Evolutionary conservation across 176 grass and related monocot genomes (phyloP).

Genomic region (Raddia guianensis): DNA sequence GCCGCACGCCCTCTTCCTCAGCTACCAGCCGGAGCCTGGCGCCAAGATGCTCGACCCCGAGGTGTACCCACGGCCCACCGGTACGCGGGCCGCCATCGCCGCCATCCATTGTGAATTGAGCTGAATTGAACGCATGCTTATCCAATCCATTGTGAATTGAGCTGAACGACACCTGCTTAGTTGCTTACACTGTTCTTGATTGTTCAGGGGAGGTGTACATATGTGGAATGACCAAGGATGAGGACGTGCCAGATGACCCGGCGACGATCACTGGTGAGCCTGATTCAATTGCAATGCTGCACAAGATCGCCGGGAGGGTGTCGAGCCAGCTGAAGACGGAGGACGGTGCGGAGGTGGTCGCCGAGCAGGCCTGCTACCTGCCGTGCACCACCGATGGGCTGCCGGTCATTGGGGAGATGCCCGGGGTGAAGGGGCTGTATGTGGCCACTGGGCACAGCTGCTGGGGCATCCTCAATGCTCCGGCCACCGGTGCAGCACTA

Average conservation of each 20-base stretch:
- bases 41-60: slow-evolving; percentile 85
- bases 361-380: slow-evolving; percentile 87
- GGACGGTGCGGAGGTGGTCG: slow-evolving; percentile 59
- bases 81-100: slow-evolving; percentile 35
- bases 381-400: slow-evolving; percentile 74
- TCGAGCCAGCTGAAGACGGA: slow-evolving; percentile 74
- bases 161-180: not conserved
- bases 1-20: slow-evolving; percentile 84
- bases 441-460: slow-evolving; percentile 87
- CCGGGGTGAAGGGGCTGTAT: slow-evolving; percentile 69
- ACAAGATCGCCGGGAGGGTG: slow-evolving; percentile 73
- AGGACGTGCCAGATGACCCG: slow-evolving; percentile 65
- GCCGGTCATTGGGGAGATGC: slow-evolving; percentile 85
- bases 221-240: slow-evolving; percentile 77
- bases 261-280: slow-evolving; percentile 65
- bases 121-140: not conserved
- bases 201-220: slow-evolving; percentile 89
- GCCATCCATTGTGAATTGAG: not conserved
- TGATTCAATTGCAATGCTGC: slow-evolving; percentile 83
- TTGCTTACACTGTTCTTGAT: not conserved
- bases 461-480: slow-evolving; percentile 93
- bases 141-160: not conserved
- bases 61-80: slow-evolving; percentile 85
- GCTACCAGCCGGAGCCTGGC: slow-evolving; percentile 74
- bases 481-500: slow-evolving; percentile 69